Evolutionary conservation across 371 early-diverging fungal genomes (phyloP), one percentile per base, ranked within the genome.

Genomic region (Mucor velutinosus): DNA sequence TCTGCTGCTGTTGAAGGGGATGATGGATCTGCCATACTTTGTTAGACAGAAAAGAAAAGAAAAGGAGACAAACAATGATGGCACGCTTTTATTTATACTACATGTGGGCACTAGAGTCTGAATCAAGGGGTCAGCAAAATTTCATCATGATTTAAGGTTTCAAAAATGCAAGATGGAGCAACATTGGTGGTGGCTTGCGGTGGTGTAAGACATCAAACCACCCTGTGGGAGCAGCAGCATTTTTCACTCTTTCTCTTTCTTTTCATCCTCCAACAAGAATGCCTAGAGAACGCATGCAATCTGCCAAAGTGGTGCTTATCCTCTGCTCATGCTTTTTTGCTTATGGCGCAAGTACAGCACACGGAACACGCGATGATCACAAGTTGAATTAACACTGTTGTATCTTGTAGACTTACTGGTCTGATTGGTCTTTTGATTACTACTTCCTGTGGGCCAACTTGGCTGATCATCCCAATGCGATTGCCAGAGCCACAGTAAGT

Each of bases 341-440:
- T 27, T 83, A 77, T 59, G 83, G 83, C 33, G 83, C 80, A 77
- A 58, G 74, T 76, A 33, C 53, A 49, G 5, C 4, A 55, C 37
- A 4, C 15, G 7, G 10, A 1, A 11, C 2, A 47, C 45, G 32
- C 21, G 47, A 29, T 29, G 10, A 7, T 10, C 17, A 32, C 12
- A 11, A n/a, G n/a, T n/a, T n/a, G n/a, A n/a, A 43, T n/a, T 43
- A 11, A 41, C 19, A 39, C 30, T 65, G n/a, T 8, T 25, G 5
- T 60, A 58, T 29, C 49, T n/a, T 43, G 14, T 71, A 83, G 83
- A 75, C 81, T 15, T 75, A 70, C 37, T 83, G 83, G 83, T 76
- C 83, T 55, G 81, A 83, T 59, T 83, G 83, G 83, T 79, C 81
- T 6, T 83, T 80, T 58, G 83, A 83, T 43, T 76, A 79, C 43